Conservation (phyloP, 495 filamentous ascomycete genomes). For the Xylaria flabelliformis region DNA sequence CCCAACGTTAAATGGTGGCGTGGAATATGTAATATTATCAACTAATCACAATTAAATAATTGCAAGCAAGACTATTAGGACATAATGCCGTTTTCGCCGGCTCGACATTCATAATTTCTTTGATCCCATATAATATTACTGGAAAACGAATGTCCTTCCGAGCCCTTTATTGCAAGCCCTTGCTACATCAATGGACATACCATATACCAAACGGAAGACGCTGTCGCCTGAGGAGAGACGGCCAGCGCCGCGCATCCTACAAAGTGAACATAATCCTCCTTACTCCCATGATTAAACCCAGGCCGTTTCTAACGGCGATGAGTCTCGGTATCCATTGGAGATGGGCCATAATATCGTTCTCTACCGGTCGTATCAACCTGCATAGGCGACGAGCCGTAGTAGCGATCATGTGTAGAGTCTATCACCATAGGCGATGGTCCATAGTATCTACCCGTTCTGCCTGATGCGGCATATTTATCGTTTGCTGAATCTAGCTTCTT, state of each 20-base stretch:
- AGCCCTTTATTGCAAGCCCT: too few relatives aligned
- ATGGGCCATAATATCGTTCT: constrained; percentile 14
- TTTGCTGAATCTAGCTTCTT: not conserved
- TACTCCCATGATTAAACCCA: not conserved
- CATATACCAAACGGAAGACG: not conserved
- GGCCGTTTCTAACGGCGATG: not conserved
- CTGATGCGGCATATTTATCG: not conserved
- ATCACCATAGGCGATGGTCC: not conserved
- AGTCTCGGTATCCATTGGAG: constrained; percentile 9
- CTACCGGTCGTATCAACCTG: not conserved
- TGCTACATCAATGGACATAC: too few relatives aligned
- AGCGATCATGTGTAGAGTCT: not conserved
- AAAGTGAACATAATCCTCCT: not conserved
- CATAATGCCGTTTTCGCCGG: too few relatives aligned
- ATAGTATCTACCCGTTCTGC: not conserved
- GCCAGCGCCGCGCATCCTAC: not conserved
- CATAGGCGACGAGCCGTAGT: constrained; percentile 15
- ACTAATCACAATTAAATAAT: too few relatives aligned
- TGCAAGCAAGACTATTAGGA: too few relatives aligned
- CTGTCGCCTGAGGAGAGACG: not conserved
- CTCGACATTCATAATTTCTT: too few relatives aligned
- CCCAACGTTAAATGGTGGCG: too few relatives aligned
- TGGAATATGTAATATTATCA: too few relatives aligned
- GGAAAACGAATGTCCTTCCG: too few relatives aligned
- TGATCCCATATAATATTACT: too few relatives aligned